Base-by-base conservation (phyloP, 2,329 filamentous ascomycete genomes). In the Bipolaris victoriae region DNA sequence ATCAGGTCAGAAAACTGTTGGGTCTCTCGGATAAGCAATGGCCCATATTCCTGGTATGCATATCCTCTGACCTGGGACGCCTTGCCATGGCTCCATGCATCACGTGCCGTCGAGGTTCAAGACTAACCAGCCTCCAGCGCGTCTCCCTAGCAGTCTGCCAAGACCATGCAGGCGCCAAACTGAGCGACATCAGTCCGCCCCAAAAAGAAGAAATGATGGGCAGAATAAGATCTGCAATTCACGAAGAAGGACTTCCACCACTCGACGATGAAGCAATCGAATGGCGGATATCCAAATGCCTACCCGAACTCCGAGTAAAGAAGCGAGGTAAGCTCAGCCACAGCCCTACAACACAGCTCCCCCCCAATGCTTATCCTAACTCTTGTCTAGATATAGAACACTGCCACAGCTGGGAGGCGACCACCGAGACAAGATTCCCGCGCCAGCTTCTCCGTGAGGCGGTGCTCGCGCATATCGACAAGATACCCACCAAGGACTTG, bases 1-100 rank as follows among this genome's bases (percentile, higher is more conserved):
- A 18, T 1, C 15, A 31, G 15, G 49, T 57, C 9, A 57, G 13
- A 9, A 20, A 37, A 48, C 24, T 47, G 6, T n/a, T 56, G 5
- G 48, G 53, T 1, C 48, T 56, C 10, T 56, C 53, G 9, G 41
- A 56, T 15, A 10, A 47, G 37, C 53, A 56, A 41, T 56, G 53
- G 53, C 48, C 53, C 22, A 15, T 37, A 5, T 56, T 56, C 10
- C n/a, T 56, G 26, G 53, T 56, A 47, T 44, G 24, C n/a, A 18
- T 22, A n/a, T 26, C 20, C n/a, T 11, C 7, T 5, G 10, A 9
- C 26, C n/a, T 1, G 16, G 29, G 15, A n/a, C 11, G 15, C 22
- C n/a, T 31, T 16, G 5, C n/a, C 24, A 29, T 24, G 20, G 16
- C 15, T 11, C 24, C 24, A 31, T 16, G 43, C 26, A 46, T 46